Conservation (phyloP, 2,329 filamentous ascomycete genomes). For the Stromatinia cepivora region DNA sequence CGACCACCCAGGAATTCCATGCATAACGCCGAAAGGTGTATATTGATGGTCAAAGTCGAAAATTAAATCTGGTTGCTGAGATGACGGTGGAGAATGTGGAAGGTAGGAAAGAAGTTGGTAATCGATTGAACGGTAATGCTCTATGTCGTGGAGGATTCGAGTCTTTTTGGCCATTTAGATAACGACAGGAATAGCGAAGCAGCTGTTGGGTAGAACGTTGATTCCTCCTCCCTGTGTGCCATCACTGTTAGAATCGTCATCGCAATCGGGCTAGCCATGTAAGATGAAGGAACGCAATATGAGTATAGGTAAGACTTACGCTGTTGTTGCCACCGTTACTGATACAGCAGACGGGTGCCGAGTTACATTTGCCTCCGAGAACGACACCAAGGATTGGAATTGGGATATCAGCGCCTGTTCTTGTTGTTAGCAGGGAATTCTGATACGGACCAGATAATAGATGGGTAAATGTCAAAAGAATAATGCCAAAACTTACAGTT, state of each 20-base stretch:
- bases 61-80: not conserved
- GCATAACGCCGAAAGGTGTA: not conserved
- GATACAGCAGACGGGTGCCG: not conserved
- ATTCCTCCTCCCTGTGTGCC: not conserved
- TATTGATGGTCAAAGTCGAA: not conserved
- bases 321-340: no score
- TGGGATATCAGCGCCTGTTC: not conserved
- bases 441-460: not conserved
- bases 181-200: not conserved
- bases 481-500: not conserved
- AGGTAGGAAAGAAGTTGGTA: not conserved
- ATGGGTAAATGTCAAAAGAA: not conserved
- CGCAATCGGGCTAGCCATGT: conserved; percentile 19
- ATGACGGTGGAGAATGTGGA: not conserved
- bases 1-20: not conserved
- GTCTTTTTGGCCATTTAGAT: not conserved
- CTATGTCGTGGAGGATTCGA: not conserved
- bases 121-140: not conserved
- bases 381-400: not conserved
- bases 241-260: conserved; percentile 4
- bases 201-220: conserved; percentile 3
- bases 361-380: not conserved
- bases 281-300: not conserved
- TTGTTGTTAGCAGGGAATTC: not conserved
- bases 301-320: not conserved